Evolutionary conservation across 768 basidiomycete species (phyloP), one percentile per base, ranked within the genome.

Genomic region (Kwoniella newhampshirensis): DNA sequence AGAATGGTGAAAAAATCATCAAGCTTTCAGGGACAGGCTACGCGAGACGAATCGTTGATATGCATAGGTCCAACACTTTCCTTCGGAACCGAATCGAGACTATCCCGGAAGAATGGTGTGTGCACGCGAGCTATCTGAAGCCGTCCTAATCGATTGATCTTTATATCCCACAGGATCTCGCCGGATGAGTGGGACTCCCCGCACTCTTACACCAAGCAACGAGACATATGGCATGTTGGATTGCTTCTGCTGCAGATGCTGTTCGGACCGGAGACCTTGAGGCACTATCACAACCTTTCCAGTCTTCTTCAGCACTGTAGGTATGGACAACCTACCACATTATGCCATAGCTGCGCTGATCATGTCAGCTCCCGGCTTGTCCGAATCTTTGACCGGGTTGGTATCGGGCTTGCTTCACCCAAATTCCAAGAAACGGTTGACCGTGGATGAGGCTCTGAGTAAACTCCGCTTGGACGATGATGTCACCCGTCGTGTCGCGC

Each of bases 1-100:
- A 80, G 45, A 78, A 78, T 1, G 77, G 81, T 4, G 82, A 82
- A 28, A 77, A 83, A 9, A 77, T 82, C 18, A 81, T 90, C 70
- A 92, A 91, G 71, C 76, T 96, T 2, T 82, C 84, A 18, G 86
- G 85, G 62, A 84, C 85, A 2, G 83, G 81, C 15, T 96, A 86
- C 71, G 81, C 86, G 62, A 84, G 84, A 4, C 82, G 82, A 0
- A 79, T 97, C 28, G 78, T 86, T 23, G 91, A 94, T 70, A 78
- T 92, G 28, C 87, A 94, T 67, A 81, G 85, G 17, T 94, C 92
- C 2, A 91, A 96, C 65, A 83, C 86, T 0, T 89, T 94, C 63
- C 76, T 71, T 2, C 59, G 66, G 18, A 59, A 55, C 27, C 50
- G 61, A 15, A 74, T 78, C 23, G 63, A 67, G 23, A 63, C 45